phyloP scores from a whole-genome alignment of 1,284 basidiomycete species.

The Clitocybe nebularis region DNA sequence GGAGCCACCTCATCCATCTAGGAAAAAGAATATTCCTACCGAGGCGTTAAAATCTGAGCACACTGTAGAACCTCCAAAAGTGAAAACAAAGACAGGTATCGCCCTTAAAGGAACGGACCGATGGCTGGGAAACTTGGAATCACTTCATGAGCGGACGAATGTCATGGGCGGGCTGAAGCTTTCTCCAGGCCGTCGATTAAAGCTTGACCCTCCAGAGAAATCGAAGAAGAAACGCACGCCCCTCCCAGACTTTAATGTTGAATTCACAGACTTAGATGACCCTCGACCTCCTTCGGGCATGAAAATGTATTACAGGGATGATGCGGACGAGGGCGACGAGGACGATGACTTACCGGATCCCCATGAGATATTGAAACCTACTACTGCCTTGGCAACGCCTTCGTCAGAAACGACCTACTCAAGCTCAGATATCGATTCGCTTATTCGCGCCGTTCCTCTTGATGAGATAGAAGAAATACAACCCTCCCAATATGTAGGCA shows the following conservation, averaged over 20 bases:
- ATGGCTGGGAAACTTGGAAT: conserved; percentile 39
- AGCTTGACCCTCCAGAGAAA: conserved; percentile 30
- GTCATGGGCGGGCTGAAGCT: conserved; percentile 38
- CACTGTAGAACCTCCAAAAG: conserved; percentile 11
- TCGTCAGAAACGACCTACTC: conserved; percentile 14
- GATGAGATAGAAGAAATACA: conserved; percentile 7
- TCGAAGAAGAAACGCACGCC: conserved; percentile 29
- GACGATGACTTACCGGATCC: conserved; percentile 32
- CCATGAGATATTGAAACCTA: conserved; percentile 9
- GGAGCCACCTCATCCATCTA: conserved; percentile 53
- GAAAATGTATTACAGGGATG: conserved; percentile 20
- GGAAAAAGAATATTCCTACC: conserved; percentile 28
- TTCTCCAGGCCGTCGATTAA: conserved; percentile 41
- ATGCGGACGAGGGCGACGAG: conserved; percentile 30
- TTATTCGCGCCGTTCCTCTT: conserved; percentile 15
- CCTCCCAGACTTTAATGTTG: conserved; percentile 47
- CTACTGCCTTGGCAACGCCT: background rate
- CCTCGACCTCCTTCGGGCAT: conserved; percentile 8
- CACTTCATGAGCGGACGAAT: conserved; percentile 41
- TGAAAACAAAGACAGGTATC: conserved; percentile 4
- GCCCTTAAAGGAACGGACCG: conserved; percentile 22
- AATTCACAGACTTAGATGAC: conserved; percentile 45
- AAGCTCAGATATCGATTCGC: conserved; percentile 18
- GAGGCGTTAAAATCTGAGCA: conserved; percentile 9
- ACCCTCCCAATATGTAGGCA: too few relatives aligned